Percentiles rank a stretch among this genome's conserved stretches.
Conservation (phyloP, 2,329 filamentous ascomycete species). For the Penicillium thymicola region DNA sequence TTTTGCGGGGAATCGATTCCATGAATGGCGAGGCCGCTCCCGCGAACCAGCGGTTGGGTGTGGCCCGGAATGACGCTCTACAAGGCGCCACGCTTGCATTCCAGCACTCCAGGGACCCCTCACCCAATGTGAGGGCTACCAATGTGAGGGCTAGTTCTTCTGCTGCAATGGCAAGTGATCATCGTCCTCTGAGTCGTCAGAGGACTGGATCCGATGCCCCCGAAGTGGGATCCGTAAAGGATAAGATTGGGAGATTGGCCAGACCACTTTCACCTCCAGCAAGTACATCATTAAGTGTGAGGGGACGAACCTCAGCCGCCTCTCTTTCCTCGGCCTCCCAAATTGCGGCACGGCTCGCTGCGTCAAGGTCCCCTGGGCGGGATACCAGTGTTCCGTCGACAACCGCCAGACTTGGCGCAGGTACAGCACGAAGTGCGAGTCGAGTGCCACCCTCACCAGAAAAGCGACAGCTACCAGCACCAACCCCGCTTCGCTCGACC, state of each 20-base stretch:
- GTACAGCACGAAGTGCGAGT: conserved; percentile 19
- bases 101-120: conserved; percentile 20
- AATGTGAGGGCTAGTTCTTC: conserved; percentile 9
- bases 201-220: conserved; percentile 26
- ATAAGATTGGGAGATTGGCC: conserved; percentile 37
- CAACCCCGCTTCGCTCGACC: conserved; percentile 24
- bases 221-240: conserved; percentile 36
- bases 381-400: conserved; percentile 12
- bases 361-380: conserved; percentile 26
- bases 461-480: conserved; percentile 21
- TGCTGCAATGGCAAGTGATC: conserved; percentile 21
- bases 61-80: conserved; percentile 29
- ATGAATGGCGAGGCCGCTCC: conserved; percentile 33
- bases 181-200: conserved; percentile 11
- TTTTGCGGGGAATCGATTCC: conserved; percentile 16
- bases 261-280: conserved; percentile 17
- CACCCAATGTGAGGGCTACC: conserved; percentile 14
- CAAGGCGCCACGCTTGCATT: conserved; percentile 41
- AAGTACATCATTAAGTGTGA: conserved; percentile 3
- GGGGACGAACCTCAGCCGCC: conserved; percentile 11
- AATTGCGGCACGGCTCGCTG: conserved; percentile 37
- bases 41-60: conserved; percentile 29
- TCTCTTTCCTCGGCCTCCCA: conserved; percentile 26
- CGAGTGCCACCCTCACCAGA: conserved; percentile 14
- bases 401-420: conserved; percentile 17